Evolutionary conservation across 306 rosid genomes (phyloP).

Genomic region (Canavalia gladiata): DNA sequence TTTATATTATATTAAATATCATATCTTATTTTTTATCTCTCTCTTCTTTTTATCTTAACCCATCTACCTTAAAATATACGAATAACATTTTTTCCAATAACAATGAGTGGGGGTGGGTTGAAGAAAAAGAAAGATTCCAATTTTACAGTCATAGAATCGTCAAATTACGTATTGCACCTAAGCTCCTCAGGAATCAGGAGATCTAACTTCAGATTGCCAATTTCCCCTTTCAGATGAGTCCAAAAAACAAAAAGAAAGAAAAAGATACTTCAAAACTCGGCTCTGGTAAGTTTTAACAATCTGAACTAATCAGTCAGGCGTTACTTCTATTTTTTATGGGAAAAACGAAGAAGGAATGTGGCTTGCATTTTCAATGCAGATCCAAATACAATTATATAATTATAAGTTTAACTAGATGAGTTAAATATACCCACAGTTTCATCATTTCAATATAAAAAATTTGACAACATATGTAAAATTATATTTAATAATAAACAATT

Average conservation of each 20-base stretch:
- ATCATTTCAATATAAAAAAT: too few species aligned
- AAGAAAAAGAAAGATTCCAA: conserved; percentile 37
- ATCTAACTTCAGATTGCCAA: conserved; percentile 26
- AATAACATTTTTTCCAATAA: too few species aligned
- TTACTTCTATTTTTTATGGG: conserved; percentile 44
- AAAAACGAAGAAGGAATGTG: conserved; percentile 60
- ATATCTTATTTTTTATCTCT: too few species aligned
- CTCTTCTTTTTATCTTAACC: too few species aligned
- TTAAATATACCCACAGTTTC: conserved; percentile 49
- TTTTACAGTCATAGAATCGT: neutral
- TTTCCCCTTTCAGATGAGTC: neutral
- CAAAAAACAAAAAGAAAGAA: neutral
- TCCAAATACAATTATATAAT: conserved; percentile 52
- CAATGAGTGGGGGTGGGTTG: neutral
- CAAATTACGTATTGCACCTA: conserved; percentile 1
- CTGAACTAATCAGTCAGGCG: conserved; percentile 10
- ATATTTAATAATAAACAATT: too few species aligned
- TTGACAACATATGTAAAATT: too few species aligned
- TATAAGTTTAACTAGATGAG: conserved; percentile 34
- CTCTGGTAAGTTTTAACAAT: conserved; percentile 8
- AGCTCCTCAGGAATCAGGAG: neutral
- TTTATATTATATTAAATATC: too few species aligned
- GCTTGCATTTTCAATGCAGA: conserved; percentile 80
- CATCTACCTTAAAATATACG: too few species aligned
- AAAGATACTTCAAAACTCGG: conserved; percentile 4